Conservation (phyloP, 2,329 filamentous ascomycete species). For the Colletotrichum scovillei region DNA sequence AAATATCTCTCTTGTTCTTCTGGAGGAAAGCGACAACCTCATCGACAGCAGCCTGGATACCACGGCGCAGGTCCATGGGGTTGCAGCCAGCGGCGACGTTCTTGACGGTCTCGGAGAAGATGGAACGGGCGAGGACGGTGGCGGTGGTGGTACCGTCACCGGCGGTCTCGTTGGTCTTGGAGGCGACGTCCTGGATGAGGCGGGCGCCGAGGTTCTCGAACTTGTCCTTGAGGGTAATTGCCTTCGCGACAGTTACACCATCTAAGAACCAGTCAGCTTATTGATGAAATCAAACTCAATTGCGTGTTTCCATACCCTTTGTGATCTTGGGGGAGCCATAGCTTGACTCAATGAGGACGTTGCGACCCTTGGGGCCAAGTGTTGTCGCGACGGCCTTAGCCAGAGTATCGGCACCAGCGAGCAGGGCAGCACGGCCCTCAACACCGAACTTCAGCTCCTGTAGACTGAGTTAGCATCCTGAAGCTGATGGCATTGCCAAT, state of each 20-base stretch:
- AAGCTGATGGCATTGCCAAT: constrained; percentile 35
- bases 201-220: constrained; percentile 99
- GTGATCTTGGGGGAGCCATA: constrained; percentile 99
- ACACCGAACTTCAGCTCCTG: constrained; percentile 99
- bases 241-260: constrained; percentile 90
- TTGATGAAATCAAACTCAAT: background rate
- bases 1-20: constrained; percentile 97
- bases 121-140: constrained; percentile 94
- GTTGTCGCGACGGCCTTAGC: constrained; percentile 97
- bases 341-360: constrained; percentile 97
- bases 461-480: constrained; percentile 43
- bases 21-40: constrained; percentile 94
- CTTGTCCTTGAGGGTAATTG: constrained; percentile 95
- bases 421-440: constrained; percentile 87
- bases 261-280: constrained; percentile 61
- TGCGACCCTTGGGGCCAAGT: constrained; percentile 96
- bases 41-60: constrained; percentile 96
- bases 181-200: constrained; percentile 96
- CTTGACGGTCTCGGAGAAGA: constrained; percentile 99
- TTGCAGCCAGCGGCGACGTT: constrained; percentile 99
- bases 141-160: constrained; percentile 99
- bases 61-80: constrained; percentile 97
- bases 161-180: constrained; percentile 98
- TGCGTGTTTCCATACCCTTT: constrained; percentile 75
- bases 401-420: constrained; percentile 95